Base-by-base conservation (phyloP, 2,329 filamentous ascomycete genomes). In the Achaetomium macrosporum region DNA sequence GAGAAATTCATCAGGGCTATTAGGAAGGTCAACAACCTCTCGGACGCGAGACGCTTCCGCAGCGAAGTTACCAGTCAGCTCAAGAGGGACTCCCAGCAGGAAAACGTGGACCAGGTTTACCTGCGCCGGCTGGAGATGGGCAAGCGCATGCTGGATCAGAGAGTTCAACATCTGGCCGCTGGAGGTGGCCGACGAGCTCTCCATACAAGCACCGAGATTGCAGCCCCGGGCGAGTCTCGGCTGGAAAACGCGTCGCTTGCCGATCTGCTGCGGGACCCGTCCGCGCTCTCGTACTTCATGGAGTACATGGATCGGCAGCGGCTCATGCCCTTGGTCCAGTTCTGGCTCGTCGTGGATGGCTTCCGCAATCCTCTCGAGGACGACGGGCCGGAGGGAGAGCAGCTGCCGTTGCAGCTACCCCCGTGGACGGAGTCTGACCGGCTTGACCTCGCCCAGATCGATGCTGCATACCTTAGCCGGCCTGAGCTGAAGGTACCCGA, bases 211-310 rank as follows among this genome's bases (percentile, higher is more conserved):
- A 53, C 62, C 13, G 55, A 59, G 13, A 58, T 47, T 53, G 62
- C 20, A 5, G 63, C 65, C 8, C 65, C 67, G 2, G 67, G 68
- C 13, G 71, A 78, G n/a, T 86, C 87, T 2, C 79, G 78, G 42
- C 73, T 91, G 37, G 85, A 90, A 58, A 87, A 87, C 61, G 85
- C 86, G 8, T 84, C 88, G 1, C 75, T 97, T 2, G 81, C 85
- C 12, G 90, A 97, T 59, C 77, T 99, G n/a, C 76, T 99, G 53
- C 87, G 91, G 60, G 90, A 95, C 68, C 82, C 93, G 2, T 87
- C 92, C 1, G 92, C 90, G 0, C 76, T 99, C 9, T 97, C 93
- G 2, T 99, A 96, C 67, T 97, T 99, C 72, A 99, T 99, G 93
- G 93, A 99, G 67, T 97, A 90, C 65, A 99, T 99, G 93, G 93